phyloP scores from a whole-genome alignment of 768 basidiomycete genomes.

The Mycena galericulata region DNA sequence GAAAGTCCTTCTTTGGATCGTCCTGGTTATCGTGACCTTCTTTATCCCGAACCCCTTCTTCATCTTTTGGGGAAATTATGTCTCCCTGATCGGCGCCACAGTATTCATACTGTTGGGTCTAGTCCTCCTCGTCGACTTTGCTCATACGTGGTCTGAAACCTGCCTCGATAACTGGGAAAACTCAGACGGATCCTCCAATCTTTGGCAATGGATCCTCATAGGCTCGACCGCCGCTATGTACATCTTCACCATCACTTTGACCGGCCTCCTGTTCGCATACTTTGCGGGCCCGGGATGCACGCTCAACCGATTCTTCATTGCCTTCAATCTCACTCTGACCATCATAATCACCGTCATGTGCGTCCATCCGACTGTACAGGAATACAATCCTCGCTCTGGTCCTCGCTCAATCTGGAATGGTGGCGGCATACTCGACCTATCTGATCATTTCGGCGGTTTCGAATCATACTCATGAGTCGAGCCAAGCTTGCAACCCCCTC shows the following conservation, averaged over 20 bases:
- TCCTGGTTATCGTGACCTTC: constrained; percentile 86
- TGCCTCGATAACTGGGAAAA: constrained; percentile 97
- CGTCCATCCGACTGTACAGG: constrained; percentile 89
- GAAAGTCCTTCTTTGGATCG: constrained; percentile 90
- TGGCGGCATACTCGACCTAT: constrained; percentile 98
- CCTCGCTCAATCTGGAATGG: constrained; percentile 96
- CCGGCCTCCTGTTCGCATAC: constrained; percentile 90
- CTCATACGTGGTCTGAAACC: constrained; percentile 98
- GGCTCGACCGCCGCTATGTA: constrained; percentile 94
- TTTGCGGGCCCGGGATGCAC: constrained; percentile 90
- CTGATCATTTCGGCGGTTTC: constrained; percentile 93
- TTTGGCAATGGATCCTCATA: constrained; percentile 97
- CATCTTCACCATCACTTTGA: constrained; percentile 84
- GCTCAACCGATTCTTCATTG: constrained; percentile 97
- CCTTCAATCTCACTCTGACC: constrained; percentile 88
- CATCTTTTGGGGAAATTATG: constrained; percentile 97
- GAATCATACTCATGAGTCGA: constrained; percentile 83
- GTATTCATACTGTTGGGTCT: constrained; percentile 97
- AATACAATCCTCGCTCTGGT: constrained; percentile 93
- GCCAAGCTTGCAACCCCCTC: constrained; percentile 86
- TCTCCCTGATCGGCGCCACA: constrained; percentile 91
- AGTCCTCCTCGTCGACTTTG: constrained; percentile 97
- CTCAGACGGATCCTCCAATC: constrained; percentile 72
- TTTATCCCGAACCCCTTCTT: constrained; percentile 98
- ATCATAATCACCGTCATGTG: constrained; percentile 85